These are phyloP conservation scores for Pseudozyma sp. DNA, from an alignment of 1,284 basidiomycete genomes.

Conservation along the genomic window DNA sequence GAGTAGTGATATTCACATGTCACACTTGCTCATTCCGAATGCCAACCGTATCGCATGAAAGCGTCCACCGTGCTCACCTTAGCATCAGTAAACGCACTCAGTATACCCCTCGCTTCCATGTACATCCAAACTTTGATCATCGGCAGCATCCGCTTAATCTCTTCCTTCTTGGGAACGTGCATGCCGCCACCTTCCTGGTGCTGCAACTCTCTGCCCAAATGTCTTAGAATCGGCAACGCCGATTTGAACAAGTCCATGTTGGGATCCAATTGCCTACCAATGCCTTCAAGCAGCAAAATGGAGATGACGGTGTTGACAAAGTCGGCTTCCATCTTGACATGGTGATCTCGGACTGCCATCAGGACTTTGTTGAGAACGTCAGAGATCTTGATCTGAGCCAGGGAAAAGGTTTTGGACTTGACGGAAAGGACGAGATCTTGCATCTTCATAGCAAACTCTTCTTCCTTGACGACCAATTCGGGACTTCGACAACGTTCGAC, in stretches of 20 bases:
- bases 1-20: background rate
- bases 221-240: constrained; percentile 64
- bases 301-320: constrained; percentile 98
- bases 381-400: constrained; percentile 94
- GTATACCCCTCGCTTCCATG: constrained; percentile 54
- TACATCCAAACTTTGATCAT: constrained; percentile 65
- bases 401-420: constrained; percentile 94
- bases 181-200: constrained; percentile 29
- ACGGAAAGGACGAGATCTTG: constrained; percentile 93
- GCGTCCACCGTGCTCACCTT: constrained; percentile 58
- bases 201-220: constrained; percentile 54
- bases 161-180: constrained; percentile 42
- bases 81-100: constrained; percentile 48
- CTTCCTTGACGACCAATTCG: constrained; percentile 87
- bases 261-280: constrained; percentile 93
- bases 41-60: constrained; percentile 65
- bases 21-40: constrained; percentile 38
- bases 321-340: constrained; percentile 98
- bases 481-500: constrained; percentile 93
- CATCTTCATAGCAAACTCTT: constrained; percentile 96
- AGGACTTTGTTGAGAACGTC: constrained; percentile 91
- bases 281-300: constrained; percentile 92
- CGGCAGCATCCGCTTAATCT: constrained; percentile 40
- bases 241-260: constrained; percentile 76
- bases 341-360: constrained; percentile 86